Conservation (phyloP, 1,139 yeast species). For the Sugiyamaella neomexicana region DNA sequence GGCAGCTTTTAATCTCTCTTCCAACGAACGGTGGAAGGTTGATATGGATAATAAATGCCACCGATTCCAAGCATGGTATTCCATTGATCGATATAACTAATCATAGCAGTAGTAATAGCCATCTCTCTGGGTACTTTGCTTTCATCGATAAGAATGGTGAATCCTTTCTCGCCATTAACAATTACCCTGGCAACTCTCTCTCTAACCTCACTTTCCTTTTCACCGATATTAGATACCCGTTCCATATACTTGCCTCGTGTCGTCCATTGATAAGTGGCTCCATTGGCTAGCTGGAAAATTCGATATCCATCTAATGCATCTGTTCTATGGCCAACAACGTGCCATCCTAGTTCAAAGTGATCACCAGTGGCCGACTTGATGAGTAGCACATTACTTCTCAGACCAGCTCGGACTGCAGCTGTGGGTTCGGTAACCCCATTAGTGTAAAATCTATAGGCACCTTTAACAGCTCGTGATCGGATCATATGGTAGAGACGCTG, state of each 20-base stretch:
- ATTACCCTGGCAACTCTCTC: slow-evolving; percentile 56
- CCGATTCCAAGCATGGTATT: slow-evolving; percentile 60
- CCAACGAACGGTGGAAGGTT: slow-evolving; percentile 56
- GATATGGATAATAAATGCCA: slow-evolving; percentile 59
- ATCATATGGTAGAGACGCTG: slow-evolving; percentile 53
- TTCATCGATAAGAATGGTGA: slow-evolving; percentile 55
- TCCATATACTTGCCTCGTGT: slow-evolving; percentile 58
- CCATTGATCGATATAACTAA: slow-evolving; percentile 67
- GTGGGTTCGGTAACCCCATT: slow-evolving; percentile 56
- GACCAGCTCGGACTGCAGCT: slow-evolving; percentile 60
- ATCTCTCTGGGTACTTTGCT: slow-evolving; percentile 54
- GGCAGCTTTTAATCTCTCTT: slow-evolving; percentile 56
- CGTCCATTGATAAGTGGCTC: slow-evolving; percentile 64
- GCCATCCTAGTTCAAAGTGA: slow-evolving; percentile 65
- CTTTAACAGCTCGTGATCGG: slow-evolving; percentile 63
- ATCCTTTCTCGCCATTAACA: slow-evolving; percentile 53
- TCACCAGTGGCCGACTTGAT: slow-evolving; percentile 49
- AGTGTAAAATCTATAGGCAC: slow-evolving; percentile 60
- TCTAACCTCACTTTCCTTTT: slow-evolving; percentile 61
- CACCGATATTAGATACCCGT: slow-evolving; percentile 56
- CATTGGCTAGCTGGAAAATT: slow-evolving; percentile 58
- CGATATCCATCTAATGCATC: slow-evolving; percentile 63
- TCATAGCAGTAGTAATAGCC: slow-evolving; percentile 59
- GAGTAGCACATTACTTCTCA: slow-evolving; percentile 56
- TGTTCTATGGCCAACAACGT: slow-evolving; percentile 57